phyloP scores from a whole-genome alignment of 768 basidiomycete species.

The Thelephora aurantiotincta region DNA sequence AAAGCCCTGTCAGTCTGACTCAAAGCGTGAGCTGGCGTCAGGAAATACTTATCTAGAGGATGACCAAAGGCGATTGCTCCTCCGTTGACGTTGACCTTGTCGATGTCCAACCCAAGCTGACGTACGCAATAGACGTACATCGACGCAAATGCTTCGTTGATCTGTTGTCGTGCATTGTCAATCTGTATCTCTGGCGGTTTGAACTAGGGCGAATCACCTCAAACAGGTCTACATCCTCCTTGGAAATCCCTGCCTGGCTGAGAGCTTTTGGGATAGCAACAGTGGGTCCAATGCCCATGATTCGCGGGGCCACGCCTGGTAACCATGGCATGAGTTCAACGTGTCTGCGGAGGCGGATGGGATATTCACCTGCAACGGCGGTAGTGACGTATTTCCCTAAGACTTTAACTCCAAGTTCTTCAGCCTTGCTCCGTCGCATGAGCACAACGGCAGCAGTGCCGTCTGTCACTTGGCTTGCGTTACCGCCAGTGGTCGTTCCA shows the following conservation, averaged over 20 bases:
- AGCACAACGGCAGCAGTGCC: slow-evolving; percentile 71
- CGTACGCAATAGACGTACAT: slow-evolving; percentile 67
- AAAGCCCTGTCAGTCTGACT: slow-evolving; percentile 9
- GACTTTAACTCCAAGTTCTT: slow-evolving; percentile 55
- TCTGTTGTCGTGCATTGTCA: slow-evolving; percentile 25
- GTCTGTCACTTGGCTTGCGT: slow-evolving; percentile 77
- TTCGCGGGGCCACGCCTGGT: slow-evolving; percentile 56
- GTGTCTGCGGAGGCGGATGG: neutral
- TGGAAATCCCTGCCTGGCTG: slow-evolving; percentile 46
- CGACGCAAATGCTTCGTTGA: slow-evolving; percentile 88
- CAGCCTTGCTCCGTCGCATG: slow-evolving; percentile 71
- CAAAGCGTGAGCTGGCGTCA: neutral
- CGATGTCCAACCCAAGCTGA: slow-evolving; percentile 42
- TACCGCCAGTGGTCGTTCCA: slow-evolving; percentile 65
- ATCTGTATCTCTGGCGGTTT: neutral
- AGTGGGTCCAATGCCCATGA: slow-evolving; percentile 83
- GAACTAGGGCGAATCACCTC: slow-evolving; percentile 32
- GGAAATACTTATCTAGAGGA: slow-evolving; percentile 52
- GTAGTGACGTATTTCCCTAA: slow-evolving; percentile 74
- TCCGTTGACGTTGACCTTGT: slow-evolving; percentile 78
- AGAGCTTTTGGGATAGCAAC: slow-evolving; percentile 75
- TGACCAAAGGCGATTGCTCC: slow-evolving; percentile 84
- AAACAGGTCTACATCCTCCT: slow-evolving; percentile 64
- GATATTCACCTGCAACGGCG: slow-evolving; percentile 39
- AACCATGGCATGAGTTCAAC: neutral